Conservation (phyloP, 2,329 filamentous ascomycete species). For the Bimuria novae-zelandiae region DNA sequence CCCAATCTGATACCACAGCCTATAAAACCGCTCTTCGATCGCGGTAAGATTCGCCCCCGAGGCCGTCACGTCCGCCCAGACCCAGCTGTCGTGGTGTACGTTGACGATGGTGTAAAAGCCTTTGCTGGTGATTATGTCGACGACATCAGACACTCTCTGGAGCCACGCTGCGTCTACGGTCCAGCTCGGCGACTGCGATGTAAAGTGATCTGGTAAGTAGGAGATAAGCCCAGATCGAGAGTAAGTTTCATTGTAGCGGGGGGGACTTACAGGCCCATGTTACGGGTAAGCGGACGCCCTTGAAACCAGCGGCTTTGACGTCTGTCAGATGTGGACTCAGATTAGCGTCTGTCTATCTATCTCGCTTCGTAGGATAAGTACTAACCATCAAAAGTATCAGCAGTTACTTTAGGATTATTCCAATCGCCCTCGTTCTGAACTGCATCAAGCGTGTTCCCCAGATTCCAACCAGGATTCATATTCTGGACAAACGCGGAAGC, state of each 20-base stretch:
- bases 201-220: constrained; percentile 53
- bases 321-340: constrained; percentile 16
- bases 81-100: constrained; percentile 64
- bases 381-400: constrained; percentile 53
- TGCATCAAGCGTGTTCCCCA: constrained; percentile 65
- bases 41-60: constrained; percentile 53
- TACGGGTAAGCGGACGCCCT: constrained; percentile 62
- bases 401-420: constrained; percentile 60
- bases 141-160: constrained; percentile 61
- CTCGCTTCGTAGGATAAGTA: background rate
- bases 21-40: constrained; percentile 62
- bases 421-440: constrained; percentile 61
- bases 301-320: constrained; percentile 60
- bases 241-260: background rate
- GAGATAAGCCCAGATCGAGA: too few relatives aligned
- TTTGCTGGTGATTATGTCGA: constrained; percentile 59
- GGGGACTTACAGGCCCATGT: constrained; percentile 53
- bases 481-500: constrained; percentile 54
- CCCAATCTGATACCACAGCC: constrained; percentile 63
- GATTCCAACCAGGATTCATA: constrained; percentile 63
- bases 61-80: constrained; percentile 60
- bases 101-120: constrained; percentile 61
- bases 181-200: constrained; percentile 56
- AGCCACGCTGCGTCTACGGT: constrained; percentile 61
- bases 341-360: background rate